Percentiles rank a stretch among this genome's conserved stretches.
phyloP scores from a whole-genome alignment of 805 yeast genomes.

The Scheffersomyces coipomensis region DNA sequence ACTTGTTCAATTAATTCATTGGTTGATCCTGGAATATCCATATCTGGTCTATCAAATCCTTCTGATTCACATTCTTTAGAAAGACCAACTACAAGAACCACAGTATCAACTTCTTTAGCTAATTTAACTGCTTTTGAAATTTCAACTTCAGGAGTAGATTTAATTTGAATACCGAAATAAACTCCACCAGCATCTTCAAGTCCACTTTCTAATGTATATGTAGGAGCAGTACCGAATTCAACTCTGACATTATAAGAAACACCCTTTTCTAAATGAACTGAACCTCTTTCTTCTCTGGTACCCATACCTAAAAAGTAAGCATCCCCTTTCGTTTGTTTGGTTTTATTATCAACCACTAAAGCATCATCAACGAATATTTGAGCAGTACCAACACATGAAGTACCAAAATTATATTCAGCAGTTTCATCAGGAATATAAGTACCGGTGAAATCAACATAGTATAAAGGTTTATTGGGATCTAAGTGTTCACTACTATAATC shows the following conservation, averaged over 20 bases:
- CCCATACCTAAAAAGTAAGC: constrained; percentile 53
- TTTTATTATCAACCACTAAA: constrained; percentile 54
- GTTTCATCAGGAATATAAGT: constrained; percentile 43
- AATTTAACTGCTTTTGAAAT: constrained; percentile 41
- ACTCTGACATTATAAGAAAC: constrained; percentile 42
- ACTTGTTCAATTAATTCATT: constrained; percentile 45
- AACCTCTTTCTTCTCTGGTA: constrained; percentile 46
- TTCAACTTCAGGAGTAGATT: constrained; percentile 15
- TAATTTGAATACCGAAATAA: constrained; percentile 17
- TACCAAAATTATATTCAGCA: constrained; percentile 51
- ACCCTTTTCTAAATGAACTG: constrained; percentile 40
- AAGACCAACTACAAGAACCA: constrained; percentile 50
- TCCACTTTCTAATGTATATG: constrained; percentile 18
- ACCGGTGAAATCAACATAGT: constrained; percentile 45
- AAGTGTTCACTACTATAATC: constrained; percentile 20
- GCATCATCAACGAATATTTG: constrained; percentile 50
- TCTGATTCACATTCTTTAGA: constrained; percentile 58
- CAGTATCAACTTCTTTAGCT: constrained; percentile 53
- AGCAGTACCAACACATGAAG: constrained; percentile 53
- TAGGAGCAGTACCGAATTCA: constrained; percentile 49
- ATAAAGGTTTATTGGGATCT: too few relatives aligned
- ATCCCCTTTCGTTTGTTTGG: constrained; percentile 47
- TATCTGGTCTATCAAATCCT: constrained; percentile 50
- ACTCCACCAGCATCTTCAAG: constrained; percentile 18
- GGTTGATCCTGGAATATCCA: constrained; percentile 50